Conservation (phyloP, 768 basidiomycete species). For the Russula abietina region DNA sequence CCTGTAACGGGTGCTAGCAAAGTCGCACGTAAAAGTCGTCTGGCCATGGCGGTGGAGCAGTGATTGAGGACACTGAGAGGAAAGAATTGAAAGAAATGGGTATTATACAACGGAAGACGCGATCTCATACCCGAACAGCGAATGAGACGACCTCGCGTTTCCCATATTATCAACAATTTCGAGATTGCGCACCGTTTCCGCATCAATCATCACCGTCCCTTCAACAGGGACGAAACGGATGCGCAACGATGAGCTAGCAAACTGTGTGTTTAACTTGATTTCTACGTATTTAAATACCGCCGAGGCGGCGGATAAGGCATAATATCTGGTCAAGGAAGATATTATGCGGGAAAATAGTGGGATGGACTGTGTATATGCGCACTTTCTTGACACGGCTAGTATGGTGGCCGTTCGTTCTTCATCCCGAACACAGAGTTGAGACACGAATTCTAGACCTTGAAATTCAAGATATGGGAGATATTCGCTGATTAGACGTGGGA, state of each 20-base stretch:
- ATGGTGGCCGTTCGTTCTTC: constrained; percentile 77
- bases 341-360: constrained; percentile 5
- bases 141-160: constrained; percentile 60
- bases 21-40: constrained; percentile 70
- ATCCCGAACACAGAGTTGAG: constrained; percentile 72
- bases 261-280: constrained; percentile 59
- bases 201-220: constrained; percentile 93
- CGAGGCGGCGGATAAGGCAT: constrained; percentile 76
- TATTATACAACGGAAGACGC: neutral
- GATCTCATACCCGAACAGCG: constrained; percentile 64
- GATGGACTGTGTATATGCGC: constrained; percentile 34
- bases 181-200: constrained; percentile 80
- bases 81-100: neutral
- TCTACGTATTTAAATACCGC: constrained; percentile 88
- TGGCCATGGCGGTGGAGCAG: constrained; percentile 87
- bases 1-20: constrained; percentile 79
- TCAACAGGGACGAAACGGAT: constrained; percentile 76
- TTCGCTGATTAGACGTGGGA: constrained; percentile 8
- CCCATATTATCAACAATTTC: constrained; percentile 80
- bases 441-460: constrained; percentile 71
- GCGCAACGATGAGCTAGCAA: constrained; percentile 60
- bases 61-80: constrained; percentile 60
- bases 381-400: constrained; percentile 77
- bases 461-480: constrained; percentile 2
- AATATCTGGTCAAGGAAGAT: constrained; percentile 52